A percentile compares a stretch with the other conserved stretches of the same genome.
phyloP scores from a whole-genome alignment of 2,329 filamentous ascomycete genomes.

The Fusarium falciforme region DNA sequence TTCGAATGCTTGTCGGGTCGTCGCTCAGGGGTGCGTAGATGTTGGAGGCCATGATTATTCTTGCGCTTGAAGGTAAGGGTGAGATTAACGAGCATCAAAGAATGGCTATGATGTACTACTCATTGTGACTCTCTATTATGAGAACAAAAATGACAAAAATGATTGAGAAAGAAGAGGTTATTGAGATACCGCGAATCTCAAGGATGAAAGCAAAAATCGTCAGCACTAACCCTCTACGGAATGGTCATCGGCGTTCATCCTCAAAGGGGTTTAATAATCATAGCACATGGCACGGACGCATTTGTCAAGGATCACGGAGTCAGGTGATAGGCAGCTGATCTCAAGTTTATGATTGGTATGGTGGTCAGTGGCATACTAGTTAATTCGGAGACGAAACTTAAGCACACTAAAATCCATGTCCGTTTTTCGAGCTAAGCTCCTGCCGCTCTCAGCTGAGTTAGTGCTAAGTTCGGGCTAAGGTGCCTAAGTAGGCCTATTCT shows the following conservation, averaged over 20 bases:
- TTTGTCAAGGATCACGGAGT: background rate
- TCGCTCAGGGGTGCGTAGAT: background rate
- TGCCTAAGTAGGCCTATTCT: too few relatives aligned
- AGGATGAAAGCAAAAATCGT: background rate
- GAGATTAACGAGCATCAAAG: background rate
- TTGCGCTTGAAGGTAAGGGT: too few relatives aligned
- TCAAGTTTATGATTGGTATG: background rate
- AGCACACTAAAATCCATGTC: too few relatives aligned
- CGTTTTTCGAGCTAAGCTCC: too few relatives aligned
- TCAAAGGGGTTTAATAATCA: background rate
- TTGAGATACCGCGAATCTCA: background rate
- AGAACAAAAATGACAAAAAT: background rate
- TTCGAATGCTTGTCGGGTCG: conserved; percentile 8
- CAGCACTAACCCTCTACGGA: background rate
- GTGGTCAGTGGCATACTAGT: background rate
- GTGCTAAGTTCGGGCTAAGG: too few relatives aligned
- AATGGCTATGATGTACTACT: background rate
- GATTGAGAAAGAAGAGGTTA: background rate
- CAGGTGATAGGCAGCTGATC: background rate
- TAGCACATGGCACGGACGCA: background rate
- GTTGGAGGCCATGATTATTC: background rate
- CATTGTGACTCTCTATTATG: background rate
- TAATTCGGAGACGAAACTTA: too few relatives aligned
- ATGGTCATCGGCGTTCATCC: background rate
- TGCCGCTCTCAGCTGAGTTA: too few relatives aligned